Evolutionary conservation across 176 grass and related monocot genomes (phyloP), one percentile per base, ranked within the genome.

Genomic region (Triticum monococcum): DNA sequence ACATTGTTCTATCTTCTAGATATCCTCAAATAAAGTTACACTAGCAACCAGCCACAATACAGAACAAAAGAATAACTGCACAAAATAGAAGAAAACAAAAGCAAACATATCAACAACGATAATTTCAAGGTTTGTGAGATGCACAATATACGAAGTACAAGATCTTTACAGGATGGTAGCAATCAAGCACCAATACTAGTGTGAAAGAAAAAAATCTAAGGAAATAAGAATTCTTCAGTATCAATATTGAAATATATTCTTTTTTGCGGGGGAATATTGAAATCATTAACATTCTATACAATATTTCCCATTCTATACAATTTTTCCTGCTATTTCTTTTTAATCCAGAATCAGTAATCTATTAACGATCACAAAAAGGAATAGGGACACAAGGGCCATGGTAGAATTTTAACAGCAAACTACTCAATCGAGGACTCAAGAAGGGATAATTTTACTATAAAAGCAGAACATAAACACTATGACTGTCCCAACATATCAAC

Each of bases 11-110:
- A 77, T 77, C 79, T 77, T 59, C 23, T 56, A 81, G 24, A 63
- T 63, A 38, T n/a, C 59, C 16, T 78, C 33, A 70, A 77, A 77
- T 77, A 77, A 57, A 88, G 20, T 83, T 70, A 60, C 56, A 59
- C 22, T 61, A 76, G 16, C 45, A 87, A 88, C 35, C 10, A 28
- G 14, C 36, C 50, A 85, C 33, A 75, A 2, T 45, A 54, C 23
- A 75, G 23, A 4, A 37, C 48, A 52, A 72, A 72, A 41, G 17
- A 71, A 43, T 28, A 62, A n/a, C 25, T 80, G 33, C 50, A 87
- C 11, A 41, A 8, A 59, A 20, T 59, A 59, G 7, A 59, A 59
- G 8, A 28, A 61, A 61, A 20, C 38, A 37, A 60, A 72, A 59
- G 33, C 52, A 22, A 1, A 12, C 43, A 32, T 5, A 84, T 45